phyloP scores from a whole-genome alignment of 768 basidiomycete genomes.

The Pisolithus albus region DNA sequence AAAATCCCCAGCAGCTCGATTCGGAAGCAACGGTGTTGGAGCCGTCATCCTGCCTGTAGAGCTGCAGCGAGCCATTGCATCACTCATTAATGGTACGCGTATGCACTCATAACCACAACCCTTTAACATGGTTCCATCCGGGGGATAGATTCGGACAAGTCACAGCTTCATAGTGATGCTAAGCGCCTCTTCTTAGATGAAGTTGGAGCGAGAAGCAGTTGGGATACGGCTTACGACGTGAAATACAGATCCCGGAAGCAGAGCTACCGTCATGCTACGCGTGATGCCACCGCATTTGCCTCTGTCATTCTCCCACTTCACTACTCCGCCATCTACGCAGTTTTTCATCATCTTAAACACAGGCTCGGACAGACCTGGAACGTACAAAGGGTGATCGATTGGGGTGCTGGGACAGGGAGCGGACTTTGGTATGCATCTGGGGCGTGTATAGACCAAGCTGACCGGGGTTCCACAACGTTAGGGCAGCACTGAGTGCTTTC shows the following conservation, averaged over 20 bases:
- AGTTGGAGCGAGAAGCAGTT: constrained; percentile 29
- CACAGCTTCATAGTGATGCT: constrained; percentile 59
- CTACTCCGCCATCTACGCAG: constrained; percentile 74
- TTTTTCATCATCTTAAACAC: constrained; percentile 58
- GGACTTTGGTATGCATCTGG: constrained; percentile 62
- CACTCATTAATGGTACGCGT: constrained; percentile 57
- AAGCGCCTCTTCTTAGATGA: constrained; percentile 56
- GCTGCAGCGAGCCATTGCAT: constrained; percentile 57
- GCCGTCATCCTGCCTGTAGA: constrained; percentile 67
- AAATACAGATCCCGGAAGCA: constrained; percentile 58
- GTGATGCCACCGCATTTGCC: constrained; percentile 81
- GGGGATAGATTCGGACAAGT: constrained; percentile 54
- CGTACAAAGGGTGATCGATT: constrained; percentile 64
- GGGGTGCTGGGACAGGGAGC: constrained; percentile 78
- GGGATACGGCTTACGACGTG: constrained; percentile 51
- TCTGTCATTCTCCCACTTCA: constrained; percentile 81
- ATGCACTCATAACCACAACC: not conserved
- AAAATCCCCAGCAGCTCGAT: constrained; percentile 76
- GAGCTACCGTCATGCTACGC: constrained; percentile 48
- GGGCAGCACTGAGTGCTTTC: constrained; percentile 66
- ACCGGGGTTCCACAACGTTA: constrained; percentile 23
- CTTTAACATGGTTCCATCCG: constrained; percentile 6
- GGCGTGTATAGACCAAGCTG: constrained; percentile 1
- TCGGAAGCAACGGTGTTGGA: constrained; percentile 70
- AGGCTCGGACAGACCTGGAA: constrained; percentile 59